These are phyloP conservation scores for Talaromyces sp. DNA, from an alignment of 2,329 filamentous ascomycete genomes.

Conservation along the genomic window DNA sequence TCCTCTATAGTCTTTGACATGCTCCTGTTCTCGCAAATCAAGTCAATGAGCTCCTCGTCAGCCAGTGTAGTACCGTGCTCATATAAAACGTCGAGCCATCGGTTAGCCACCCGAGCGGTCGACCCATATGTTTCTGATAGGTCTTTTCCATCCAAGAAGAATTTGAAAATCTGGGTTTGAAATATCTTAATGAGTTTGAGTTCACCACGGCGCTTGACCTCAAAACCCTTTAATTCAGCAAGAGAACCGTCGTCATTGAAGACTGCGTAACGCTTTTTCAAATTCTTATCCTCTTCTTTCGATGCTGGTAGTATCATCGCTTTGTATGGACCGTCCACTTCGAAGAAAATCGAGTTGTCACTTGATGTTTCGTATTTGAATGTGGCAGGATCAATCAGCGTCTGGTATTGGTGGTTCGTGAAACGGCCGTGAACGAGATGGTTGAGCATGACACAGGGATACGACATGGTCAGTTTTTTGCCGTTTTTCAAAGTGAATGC, in stretches of 20 bases:
- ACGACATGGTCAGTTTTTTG: constrained; percentile 94
- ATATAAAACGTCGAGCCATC: constrained; percentile 92
- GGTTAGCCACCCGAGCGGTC: constrained; percentile 90
- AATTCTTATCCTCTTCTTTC: constrained; percentile 98
- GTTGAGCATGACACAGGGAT: constrained; percentile 98
- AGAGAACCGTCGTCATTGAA: constrained; percentile 97
- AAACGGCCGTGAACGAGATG: constrained; percentile 91
- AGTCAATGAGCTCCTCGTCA: constrained; percentile 94
- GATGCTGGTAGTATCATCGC: constrained; percentile 97
- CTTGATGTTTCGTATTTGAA: constrained; percentile 95
- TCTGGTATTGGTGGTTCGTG: constrained; percentile 97
- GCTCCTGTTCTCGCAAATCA: constrained; percentile 99
- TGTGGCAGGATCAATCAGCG: constrained; percentile 67
- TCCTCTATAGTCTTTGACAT: constrained; percentile 97
- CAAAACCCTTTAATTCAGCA: constrained; percentile 94
- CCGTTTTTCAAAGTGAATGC: constrained; percentile 89
- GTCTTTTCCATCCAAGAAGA: constrained; percentile 88
- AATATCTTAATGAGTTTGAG: constrained; percentile 99
- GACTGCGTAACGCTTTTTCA: constrained; percentile 98
- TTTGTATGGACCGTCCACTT: constrained; percentile 94
- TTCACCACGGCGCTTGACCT: constrained; percentile 95
- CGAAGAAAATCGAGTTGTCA: constrained; percentile 99
- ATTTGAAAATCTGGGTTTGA: constrained; percentile 98
- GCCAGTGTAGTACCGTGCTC: constrained; percentile 83
- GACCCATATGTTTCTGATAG: constrained; percentile 83